Percentiles rank a stretch among this genome's conserved stretches.
Evolutionary conservation across 1,284 basidiomycete species (phyloP).

Genomic region (Tilletia horrida): DNA sequence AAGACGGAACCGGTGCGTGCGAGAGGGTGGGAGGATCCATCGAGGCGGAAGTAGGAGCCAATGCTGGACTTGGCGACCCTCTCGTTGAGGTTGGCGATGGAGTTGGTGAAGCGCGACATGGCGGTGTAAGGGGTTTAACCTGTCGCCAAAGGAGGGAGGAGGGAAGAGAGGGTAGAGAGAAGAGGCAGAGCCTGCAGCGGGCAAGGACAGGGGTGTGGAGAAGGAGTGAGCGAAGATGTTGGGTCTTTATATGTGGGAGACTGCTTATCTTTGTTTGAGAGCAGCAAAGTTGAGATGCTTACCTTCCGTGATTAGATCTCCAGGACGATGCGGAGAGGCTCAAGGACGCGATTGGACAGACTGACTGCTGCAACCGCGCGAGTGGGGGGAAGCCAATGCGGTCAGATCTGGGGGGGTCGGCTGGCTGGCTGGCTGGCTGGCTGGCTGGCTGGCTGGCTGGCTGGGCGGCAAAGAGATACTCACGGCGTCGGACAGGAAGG

Average conservation of each 20-base stretch:
- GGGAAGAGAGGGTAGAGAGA: neutral
- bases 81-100: slow-evolving; percentile 46
- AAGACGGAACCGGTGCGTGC: slow-evolving; percentile 74
- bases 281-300: too few relatives aligned
- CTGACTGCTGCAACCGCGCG: too few relatives aligned
- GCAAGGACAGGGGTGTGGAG: neutral
- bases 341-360: too few relatives aligned
- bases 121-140: neutral
- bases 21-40: slow-evolving; percentile 73
- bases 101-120: slow-evolving; percentile 8
- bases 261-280: too few relatives aligned
- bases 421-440: too few relatives aligned
- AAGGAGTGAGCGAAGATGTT: neutral
- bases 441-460: too few relatives aligned
- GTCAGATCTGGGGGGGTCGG: too few relatives aligned
- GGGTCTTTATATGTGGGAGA: neutral
- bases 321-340: too few relatives aligned
- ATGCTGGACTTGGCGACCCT: slow-evolving; percentile 67
- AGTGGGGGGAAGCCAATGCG: too few relatives aligned
- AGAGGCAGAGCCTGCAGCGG: slow-evolving; percentile 8
- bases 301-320: too few relatives aligned
- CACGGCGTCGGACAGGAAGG: neutral
- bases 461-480: slow-evolving; percentile 12
- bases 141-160: neutral
- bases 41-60: slow-evolving; percentile 77